Conservation (phyloP, 2,329 filamentous ascomycete species). For the Fusarium irregulare region DNA sequence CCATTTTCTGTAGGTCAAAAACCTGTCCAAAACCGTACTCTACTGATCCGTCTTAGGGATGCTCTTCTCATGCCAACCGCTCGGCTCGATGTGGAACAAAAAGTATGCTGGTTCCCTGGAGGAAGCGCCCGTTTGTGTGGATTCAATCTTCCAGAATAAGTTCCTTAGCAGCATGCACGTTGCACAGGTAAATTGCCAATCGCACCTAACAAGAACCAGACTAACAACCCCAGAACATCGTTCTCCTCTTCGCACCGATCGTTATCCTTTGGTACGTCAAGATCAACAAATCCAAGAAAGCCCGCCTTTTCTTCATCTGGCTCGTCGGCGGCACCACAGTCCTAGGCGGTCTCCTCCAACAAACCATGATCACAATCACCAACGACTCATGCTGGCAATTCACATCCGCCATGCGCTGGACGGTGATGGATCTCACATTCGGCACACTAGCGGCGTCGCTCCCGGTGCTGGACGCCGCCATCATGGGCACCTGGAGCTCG, state of each 20-base stretch:
- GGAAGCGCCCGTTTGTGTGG: constrained; percentile 5
- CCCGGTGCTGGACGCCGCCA: constrained; percentile 22
- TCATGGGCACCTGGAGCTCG: constrained; percentile 27
- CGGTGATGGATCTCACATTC: constrained; percentile 20
- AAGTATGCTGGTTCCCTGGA: constrained; percentile 23
- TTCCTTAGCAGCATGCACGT: constrained; percentile 35
- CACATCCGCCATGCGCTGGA: constrained; percentile 25
- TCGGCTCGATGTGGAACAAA: constrained; percentile 14
- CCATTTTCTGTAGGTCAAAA: constrained; percentile 13
- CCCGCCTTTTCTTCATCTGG: constrained; percentile 28
- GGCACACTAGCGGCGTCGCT: constrained; percentile 23
- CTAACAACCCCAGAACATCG: background rate
- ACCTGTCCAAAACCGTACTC: fast-evolving
- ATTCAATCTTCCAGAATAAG: constrained; percentile 11
- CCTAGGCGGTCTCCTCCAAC: constrained; percentile 12
- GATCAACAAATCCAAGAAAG: constrained; percentile 25
- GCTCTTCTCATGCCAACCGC: constrained; percentile 14
- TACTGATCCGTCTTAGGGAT: background rate
- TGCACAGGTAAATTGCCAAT: constrained; percentile 3
- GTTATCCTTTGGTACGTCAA: constrained; percentile 25
- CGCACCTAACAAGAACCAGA: background rate
- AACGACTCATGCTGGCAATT: constrained; percentile 31
- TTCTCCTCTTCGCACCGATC: constrained; percentile 18
- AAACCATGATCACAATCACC: constrained; percentile 24
- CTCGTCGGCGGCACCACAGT: constrained; percentile 26